Conservation (phyloP, 768 basidiomycete genomes). For the Boletus coccyginus region DNA sequence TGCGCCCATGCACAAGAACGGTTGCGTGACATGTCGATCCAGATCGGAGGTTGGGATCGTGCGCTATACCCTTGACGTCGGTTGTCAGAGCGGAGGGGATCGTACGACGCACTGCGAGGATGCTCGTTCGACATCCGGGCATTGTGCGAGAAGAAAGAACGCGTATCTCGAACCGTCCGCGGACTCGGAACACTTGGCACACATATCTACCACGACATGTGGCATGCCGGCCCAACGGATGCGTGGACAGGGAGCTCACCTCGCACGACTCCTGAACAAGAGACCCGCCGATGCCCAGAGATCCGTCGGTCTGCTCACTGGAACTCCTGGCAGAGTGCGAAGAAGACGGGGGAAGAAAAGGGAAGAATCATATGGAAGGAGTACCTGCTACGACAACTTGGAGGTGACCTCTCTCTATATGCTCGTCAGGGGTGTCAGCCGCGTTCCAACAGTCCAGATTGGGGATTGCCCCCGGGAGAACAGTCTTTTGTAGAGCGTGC, state of each 20-base stretch:
- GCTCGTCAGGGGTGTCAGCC: constrained; percentile 1
- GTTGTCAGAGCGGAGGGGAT: not conserved
- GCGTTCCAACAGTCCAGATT: not conserved
- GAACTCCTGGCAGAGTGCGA: not conserved
- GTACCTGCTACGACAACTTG: not conserved
- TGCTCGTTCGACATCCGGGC: not conserved
- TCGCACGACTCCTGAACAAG: not conserved
- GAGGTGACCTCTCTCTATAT: not conserved
- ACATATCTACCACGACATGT: not conserved
- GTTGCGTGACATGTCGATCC: not conserved
- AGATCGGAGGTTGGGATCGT: not conserved
- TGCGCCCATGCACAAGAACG: not conserved
- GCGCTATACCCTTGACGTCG: not conserved
- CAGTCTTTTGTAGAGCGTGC: too few species aligned
- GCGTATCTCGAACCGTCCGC: not conserved
- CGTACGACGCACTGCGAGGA: not conserved
- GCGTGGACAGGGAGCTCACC: not conserved
- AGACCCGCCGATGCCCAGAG: not conserved
- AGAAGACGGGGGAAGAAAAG: not conserved
- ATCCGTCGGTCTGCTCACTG: not conserved
- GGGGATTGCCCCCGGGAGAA: not conserved
- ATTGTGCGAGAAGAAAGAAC: not conserved
- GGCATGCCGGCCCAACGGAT: not conserved
- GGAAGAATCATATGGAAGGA: not conserved
- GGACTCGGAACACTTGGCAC: not conserved